A percentile compares a stretch with the other conserved stretches of the same genome.
These are phyloP conservation scores for Rhizopus microsporus DNA, from an alignment of 371 early-diverging fungal species.

Conservation along the genomic window DNA sequence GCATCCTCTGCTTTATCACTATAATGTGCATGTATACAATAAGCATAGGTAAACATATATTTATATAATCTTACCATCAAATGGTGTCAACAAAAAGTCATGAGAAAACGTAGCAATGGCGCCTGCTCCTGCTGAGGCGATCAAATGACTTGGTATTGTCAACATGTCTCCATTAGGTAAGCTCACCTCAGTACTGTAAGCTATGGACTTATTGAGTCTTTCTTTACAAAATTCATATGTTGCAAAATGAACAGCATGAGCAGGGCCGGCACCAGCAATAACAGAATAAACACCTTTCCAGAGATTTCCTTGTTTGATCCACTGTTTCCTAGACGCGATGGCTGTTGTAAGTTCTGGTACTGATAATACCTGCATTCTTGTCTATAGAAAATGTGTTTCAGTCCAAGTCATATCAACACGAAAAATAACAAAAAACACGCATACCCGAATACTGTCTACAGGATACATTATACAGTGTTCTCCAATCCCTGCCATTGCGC, in stretches of 20 bases:
- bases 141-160: conserved; percentile 55
- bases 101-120: conserved; percentile 86
- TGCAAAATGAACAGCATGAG: conserved; percentile 95
- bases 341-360: conserved; percentile 7
- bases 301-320: conserved; percentile 46
- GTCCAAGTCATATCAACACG: conserved; percentile 2
- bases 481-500: conserved; percentile 95
- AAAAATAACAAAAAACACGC: conserved; percentile 6
- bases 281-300: conserved; percentile 94
- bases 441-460: conserved; percentile 90
- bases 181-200: conserved; percentile 16
- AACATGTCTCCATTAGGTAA: conserved; percentile 15
- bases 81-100: conserved; percentile 94
- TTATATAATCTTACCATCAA: conserved; percentile 68
- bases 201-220: conserved; percentile 40
- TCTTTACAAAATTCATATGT: conserved; percentile 90
- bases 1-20: conserved; percentile 98
- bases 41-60: background rate
- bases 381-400: conserved; percentile 29
- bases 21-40: conserved; percentile 1
- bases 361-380: conserved; percentile 46
- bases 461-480: conserved; percentile 97
- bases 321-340: conserved; percentile 9
- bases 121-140: conserved; percentile 81
- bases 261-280: conserved; percentile 91